Evolutionary conservation across 257 asterid genomes (phyloP), one percentile per base, ranked within the genome.

Genomic region (Sherardia arvensis): DNA sequence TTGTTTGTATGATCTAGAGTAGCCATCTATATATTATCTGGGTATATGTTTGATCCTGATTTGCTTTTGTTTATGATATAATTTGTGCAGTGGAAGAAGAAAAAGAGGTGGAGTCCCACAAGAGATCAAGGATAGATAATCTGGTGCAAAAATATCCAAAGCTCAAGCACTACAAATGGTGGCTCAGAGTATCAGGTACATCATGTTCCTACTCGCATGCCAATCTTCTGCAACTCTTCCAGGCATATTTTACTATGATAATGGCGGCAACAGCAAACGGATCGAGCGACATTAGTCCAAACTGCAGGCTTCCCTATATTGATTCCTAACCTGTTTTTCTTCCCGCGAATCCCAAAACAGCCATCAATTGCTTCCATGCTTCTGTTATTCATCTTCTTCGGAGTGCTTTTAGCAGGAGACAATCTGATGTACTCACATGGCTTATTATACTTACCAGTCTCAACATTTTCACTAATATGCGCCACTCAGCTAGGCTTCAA

Each of bases 211-310:
- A 17, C 61, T 77, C 28, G 69, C 62, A 22, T 76, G 82, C 20
- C 79, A 77, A 70, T 62, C 79, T 40, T 59, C 79, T 12, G 82
- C 76, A 1, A 77, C 72, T 1, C 72, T 73, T 32, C 21, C 73
- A 49, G 82, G 82, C 57, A 64, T 74, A 34, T 49, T 73, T 14
- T 77, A 73, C 70, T 77, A 49, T 66, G 74, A 73, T 45, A 56
- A 73, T 53, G 82, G 82, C 17, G 82, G 82, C 4, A 77, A 77
- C 66, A 77, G 82, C 65, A 77, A 66, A 68, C 74, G 82, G 82
- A 73, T 74, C 64, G n/a, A n/a, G 76, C 77, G 9, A 77, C 82
- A 25, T 64, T 77, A 7, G 79, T 77, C 29, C 76, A 70, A 59
- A 58, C 79, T 28, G 55, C 74, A 22, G 82, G 77, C 51, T 77